Base-by-base conservation (phyloP, 148 eudicot species). In the Drosera capensis region DNA sequence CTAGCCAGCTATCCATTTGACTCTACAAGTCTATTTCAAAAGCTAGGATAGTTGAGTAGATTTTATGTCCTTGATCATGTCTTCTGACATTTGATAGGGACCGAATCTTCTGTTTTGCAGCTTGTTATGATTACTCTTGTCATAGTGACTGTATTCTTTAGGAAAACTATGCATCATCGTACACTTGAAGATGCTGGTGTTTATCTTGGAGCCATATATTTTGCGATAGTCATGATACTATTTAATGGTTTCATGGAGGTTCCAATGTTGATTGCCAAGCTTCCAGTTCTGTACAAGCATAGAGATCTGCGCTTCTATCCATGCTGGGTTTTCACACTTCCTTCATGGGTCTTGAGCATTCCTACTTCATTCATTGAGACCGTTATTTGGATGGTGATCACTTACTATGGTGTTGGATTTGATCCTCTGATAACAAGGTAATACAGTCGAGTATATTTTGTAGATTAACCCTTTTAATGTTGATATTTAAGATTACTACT, bases 181-280 rank as follows among this genome's bases (percentile, higher is more conserved):
- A 73, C 82, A 34, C 67, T 90, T 15, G 75, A 60, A 29, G 99
- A 90, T 56, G 95, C 80, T 39, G 80, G 74, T 53, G 63, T 81
- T 41, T 90, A 71, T 67, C 72, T 78, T 48, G 99, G 99, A 45
- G 95, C 99, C 17, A 71, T 90, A 20, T 90, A 85, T 66, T 90
- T 71, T 59, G 74, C 80, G 3, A 74, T 90, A 56, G 75, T 78
- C 41, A 84, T 81, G 93, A 81, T 76, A 48, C 63, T 90, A 41
- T 90, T 90, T 62, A 90, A 90, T 60, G 99, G 99, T 44, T 80
- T 90, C 64, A 71, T 76, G 87, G 99, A 85, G 73, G 86, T 85
- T 30, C 94, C 95, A 17, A 63, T 90, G 80, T 55, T 80, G 66
- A 81, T 90, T 68, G 70, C 78, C 40, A 85, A 90, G 63, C 95